Evolutionary conservation across 2,329 filamentous ascomycete genomes (phyloP), one percentile per base, ranked within the genome.

Genomic region (Botrytis byssoidea): DNA sequence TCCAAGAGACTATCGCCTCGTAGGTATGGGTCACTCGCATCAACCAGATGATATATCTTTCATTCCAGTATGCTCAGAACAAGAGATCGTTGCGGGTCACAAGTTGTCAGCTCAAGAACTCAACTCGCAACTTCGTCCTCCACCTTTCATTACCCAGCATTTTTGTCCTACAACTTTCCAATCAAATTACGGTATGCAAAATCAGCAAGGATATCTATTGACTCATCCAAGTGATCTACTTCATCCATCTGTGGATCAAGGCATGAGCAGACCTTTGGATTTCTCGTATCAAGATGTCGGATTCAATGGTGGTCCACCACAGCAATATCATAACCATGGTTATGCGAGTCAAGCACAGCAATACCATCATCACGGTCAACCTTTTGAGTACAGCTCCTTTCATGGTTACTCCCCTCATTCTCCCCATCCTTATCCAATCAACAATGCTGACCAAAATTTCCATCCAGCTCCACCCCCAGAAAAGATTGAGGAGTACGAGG

Each of bases 341-440:
- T 57, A 29, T 29, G n/a, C n/a, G 14, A 57, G 25, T 57, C 51
- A 57, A 57, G 2, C 51, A 57, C 51, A 57, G n/a, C 51, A 57
- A 57, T 57, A 57, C 51, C n/a, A 57, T 57, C 51, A 29, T 14
- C n/a, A 57, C 14, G 48, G 65, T 40, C 46, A 55, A 14, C 16
- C 48, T 29, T 9, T 35, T 68, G 65, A 68, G 65, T 68, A 68
- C 48, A 68, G n/a, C 10, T 12, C 65, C 48, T 48, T 35, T 42
- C 8, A 29, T 57, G 65, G 48, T 20, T 16, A 37, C 12, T n/a
- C 29, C 9, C 35, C 35, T 35, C 8, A 29, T 57, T 22, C 22
- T 12, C 40, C 40, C 51, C 14, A 8, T 57, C n/a, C 14, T 8
- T 4, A 32, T 32, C n/a, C 0, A 18, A 57, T n/a, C 29, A 29